Evolutionary conservation across 306 rosid genomes (phyloP), one percentile per base, ranked within the genome.

Genomic region (Medicago lupulina): DNA sequence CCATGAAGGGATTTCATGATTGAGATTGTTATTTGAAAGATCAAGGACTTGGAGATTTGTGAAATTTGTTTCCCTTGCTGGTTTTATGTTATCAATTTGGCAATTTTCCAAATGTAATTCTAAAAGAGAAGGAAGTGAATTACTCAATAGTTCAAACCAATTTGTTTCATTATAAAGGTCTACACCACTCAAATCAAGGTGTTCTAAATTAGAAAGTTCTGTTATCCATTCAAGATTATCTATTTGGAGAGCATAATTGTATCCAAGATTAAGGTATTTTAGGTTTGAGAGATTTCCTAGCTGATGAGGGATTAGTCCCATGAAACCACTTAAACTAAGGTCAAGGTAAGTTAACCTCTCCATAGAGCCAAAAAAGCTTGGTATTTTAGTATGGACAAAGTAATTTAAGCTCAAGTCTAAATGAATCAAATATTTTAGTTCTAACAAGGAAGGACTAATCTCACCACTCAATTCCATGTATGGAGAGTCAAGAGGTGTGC

Each of bases 11-110:
- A 57, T 57, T 57, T 57, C 36, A 19, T 57, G 63, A 57, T 57
- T 57, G 36, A 57, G 34, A 57, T 57, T 57, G 63, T 57, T 57
- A 21, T 57, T 57, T 57, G 63, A 57, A 57, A 57, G 63, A 57
- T 57, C 63, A 21, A 57, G 38, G 3, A 57, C 36, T 57, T 57
- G 38, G n/a, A 57, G 34, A 57, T 57, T 21, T 21, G 63, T 21
- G 36, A 21, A 10, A 23, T 21, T 57, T 6, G n/a, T 57, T 57
- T 57, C 21, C 7, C n/a, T 57, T 57, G 63, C n/a, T 9, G 34
- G 36, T 21, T 19, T 57, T 11, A 57, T 10, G 36, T 57, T 57
- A 19, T 21, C 36, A 57, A 57, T 57, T 21, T 57, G 38, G 10
- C 63, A 57, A 57, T 57, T 10, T 12, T 57, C 36, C 3, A 57